A percentile compares a stretch with the other conserved stretches of the same genome.
Conservation (phyloP, 192 early-diverging fungal species). For the Backusella parvicylindrica region DNA sequence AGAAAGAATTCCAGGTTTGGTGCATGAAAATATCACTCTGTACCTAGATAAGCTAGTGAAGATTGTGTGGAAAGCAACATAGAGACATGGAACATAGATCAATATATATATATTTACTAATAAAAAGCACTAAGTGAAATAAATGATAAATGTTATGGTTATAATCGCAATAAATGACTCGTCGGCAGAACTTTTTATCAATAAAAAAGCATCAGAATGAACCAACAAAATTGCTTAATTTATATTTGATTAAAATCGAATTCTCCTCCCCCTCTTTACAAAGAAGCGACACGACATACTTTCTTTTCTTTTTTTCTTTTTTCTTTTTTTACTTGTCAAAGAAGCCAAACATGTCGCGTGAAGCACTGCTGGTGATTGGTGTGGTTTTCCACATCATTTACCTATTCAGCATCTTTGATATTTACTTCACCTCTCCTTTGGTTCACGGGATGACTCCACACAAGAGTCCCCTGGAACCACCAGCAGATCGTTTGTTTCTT, state of each 20-base stretch:
- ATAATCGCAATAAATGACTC: too few species aligned
- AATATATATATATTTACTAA: neutral
- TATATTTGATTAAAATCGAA: neutral
- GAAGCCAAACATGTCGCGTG: slow-evolving; percentile 33
- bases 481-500: slow-evolving; percentile 84
- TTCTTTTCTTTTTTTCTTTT: neutral
- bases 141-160: too few species aligned
- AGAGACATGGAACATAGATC: neutral
- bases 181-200: neutral
- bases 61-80: slow-evolving; percentile 5
- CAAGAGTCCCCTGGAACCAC: slow-evolving; percentile 60
- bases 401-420: slow-evolving; percentile 92
- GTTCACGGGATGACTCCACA: slow-evolving; percentile 96
- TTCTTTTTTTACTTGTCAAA: neutral
- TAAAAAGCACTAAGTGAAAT: neutral
- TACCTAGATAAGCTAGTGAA: slow-evolving; percentile 38
- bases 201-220: neutral
- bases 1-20: slow-evolving; percentile 41
- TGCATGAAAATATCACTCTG: slow-evolving; percentile 42
- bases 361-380: slow-evolving; percentile 68
- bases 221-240: neutral
- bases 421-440: slow-evolving; percentile 97
- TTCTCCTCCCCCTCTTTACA: neutral
- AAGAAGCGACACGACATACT: neutral
- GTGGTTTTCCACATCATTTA: slow-evolving; percentile 92